Evolutionary conservation across 331 rosid species (phyloP).

Genomic region (Quercus phellos): DNA sequence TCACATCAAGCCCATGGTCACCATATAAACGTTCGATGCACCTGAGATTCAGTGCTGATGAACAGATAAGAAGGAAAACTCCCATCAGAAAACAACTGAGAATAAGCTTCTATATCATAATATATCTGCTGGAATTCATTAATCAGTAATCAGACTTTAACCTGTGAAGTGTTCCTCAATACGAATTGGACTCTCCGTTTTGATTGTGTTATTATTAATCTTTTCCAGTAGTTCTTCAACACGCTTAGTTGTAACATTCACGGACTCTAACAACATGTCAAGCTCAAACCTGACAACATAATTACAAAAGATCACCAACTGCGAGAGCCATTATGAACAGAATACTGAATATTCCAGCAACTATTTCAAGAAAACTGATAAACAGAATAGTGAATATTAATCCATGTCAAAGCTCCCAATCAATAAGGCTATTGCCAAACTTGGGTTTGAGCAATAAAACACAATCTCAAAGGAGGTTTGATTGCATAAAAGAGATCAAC

Average conservation of each 20-base stretch:
- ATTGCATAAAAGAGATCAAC: no score
- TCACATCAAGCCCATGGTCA: slow-evolving; percentile 95
- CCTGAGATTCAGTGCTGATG: slow-evolving; percentile 77
- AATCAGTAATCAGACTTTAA: slow-evolving; percentile 25
- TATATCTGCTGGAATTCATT: slow-evolving; percentile 11
- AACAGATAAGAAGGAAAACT: slow-evolving; percentile 22
- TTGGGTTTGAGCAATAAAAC: neutral
- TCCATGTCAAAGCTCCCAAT: neutral
- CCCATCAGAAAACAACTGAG: slow-evolving; percentile 25
- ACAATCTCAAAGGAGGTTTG: no score
- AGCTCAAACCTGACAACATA: slow-evolving; percentile 76
- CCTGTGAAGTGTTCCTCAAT: slow-evolving; percentile 93
- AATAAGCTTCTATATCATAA: slow-evolving; percentile 6
- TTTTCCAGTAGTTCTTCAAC: slow-evolving; percentile 89
- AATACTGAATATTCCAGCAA: neutral
- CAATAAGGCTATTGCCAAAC: neutral
- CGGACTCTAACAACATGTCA: slow-evolving; percentile 97
- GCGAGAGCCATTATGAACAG: neutral
- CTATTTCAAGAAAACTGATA: slow-evolving; percentile 5
- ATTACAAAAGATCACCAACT: slow-evolving; percentile 28
- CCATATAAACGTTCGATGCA: slow-evolving; percentile 95
- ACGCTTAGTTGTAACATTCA: slow-evolving; percentile 75
- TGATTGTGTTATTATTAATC: slow-evolving; percentile 62
- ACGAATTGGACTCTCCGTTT: slow-evolving; percentile 60
- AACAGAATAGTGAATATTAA: neutral